A percentile compares a stretch with the other conserved stretches of the same genome.
Evolutionary conservation across 2,329 filamentous ascomycete genomes (phyloP).

Genomic region (Didymella segeticola): DNA sequence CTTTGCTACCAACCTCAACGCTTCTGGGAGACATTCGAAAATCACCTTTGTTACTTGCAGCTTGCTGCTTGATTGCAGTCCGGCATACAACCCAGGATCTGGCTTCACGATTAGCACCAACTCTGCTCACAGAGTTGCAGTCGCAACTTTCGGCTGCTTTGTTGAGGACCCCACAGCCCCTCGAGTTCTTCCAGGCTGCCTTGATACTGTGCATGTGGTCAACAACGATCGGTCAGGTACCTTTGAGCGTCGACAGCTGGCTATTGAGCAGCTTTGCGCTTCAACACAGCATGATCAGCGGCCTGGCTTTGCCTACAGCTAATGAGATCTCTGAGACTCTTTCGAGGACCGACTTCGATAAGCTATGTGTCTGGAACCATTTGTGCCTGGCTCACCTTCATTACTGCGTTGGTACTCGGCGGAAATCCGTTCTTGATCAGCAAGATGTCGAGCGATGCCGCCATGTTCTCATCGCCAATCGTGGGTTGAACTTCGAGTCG

Average conservation of each 20-base stretch:
- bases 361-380: constrained; percentile 54
- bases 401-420: constrained; percentile 54
- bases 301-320: not conserved
- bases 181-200: constrained; percentile 54
- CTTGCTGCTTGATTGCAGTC: not conserved
- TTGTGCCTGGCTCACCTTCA: constrained; percentile 55
- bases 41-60: not conserved
- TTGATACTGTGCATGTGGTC: constrained; percentile 56
- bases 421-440: constrained; percentile 47
- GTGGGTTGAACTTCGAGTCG: constrained; percentile 54
- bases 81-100: not conserved
- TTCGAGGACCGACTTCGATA: not conserved
- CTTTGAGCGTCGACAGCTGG: constrained; percentile 56
- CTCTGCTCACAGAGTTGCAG: not conserved
- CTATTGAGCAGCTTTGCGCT: constrained; percentile 54
- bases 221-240: constrained; percentile 54
- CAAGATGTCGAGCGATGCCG: not conserved
- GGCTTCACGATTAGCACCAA: not conserved
- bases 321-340: not conserved
- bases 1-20: not conserved
- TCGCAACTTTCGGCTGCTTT: not conserved
- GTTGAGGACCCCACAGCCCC: constrained; percentile 44
- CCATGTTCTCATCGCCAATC: constrained; percentile 27
- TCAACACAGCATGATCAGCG: constrained; percentile 43
- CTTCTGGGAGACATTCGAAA: not conserved